A percentile compares a stretch with the other conserved stretches of the same genome.
Conservation (phyloP, 140 eudicot species). For the Anethum foeniculum region DNA sequence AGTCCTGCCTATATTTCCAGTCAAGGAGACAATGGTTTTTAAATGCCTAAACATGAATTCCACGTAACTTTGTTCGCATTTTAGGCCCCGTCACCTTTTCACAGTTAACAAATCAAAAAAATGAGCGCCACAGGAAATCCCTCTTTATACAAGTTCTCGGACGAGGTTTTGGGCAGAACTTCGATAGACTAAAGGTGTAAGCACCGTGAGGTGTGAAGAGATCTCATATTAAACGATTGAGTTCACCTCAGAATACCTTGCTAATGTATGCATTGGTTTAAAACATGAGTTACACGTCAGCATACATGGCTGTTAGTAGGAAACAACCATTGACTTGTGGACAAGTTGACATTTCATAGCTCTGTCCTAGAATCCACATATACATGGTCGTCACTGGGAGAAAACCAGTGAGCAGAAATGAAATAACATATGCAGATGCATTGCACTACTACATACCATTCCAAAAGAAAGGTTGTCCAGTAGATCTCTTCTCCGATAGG, state of each 20-base stretch:
- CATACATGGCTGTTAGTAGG: not conserved
- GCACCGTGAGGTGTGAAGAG: too few species aligned
- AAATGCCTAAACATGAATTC: not conserved
- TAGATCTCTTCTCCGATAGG: slow-evolving; percentile 69
- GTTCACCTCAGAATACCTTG: not conserved
- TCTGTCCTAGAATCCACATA: not conserved
- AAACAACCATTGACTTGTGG: not conserved
- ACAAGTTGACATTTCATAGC: not conserved
- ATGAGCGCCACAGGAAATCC: too few species aligned
- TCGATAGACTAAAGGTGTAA: too few species aligned
- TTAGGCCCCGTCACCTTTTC: not conserved
- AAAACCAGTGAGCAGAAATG: slow-evolving; percentile 1
- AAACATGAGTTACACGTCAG: not conserved
- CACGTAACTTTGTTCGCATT: not conserved
- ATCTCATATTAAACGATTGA: not conserved
- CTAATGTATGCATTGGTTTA: not conserved
- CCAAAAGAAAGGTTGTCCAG: slow-evolving; percentile 75
- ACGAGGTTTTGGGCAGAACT: too few species aligned
- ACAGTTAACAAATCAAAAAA: not conserved
- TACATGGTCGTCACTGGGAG: not conserved
- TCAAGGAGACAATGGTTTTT: not conserved
- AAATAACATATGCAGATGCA: slow-evolving; percentile 6
- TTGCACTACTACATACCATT: slow-evolving; percentile 39
- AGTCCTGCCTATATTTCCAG: not conserved
- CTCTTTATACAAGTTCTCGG: too few species aligned